phyloP scores from a whole-genome alignment of 371 early-diverging fungal genomes.

The Mortierella sp. region DNA sequence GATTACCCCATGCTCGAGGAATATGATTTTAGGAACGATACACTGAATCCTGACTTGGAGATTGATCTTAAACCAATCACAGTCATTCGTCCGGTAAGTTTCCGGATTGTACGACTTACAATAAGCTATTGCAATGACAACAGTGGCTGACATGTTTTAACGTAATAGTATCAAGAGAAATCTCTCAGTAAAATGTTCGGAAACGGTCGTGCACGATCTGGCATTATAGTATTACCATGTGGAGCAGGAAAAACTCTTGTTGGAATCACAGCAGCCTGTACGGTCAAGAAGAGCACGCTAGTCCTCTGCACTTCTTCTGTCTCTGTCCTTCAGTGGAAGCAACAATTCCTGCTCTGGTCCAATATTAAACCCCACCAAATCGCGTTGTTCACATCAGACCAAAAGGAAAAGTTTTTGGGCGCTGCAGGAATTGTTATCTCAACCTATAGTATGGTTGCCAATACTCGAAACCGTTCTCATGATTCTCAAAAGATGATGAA shows the following conservation, averaged over 20 bases:
- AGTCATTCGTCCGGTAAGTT: conserved; percentile 83
- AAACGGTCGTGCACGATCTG: conserved; percentile 97
- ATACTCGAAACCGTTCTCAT: conserved; percentile 94
- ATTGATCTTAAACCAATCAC: conserved; percentile 98
- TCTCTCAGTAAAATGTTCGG: conserved; percentile 99
- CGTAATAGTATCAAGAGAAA: conserved; percentile 94
- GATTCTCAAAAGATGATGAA: conserved; percentile 99
- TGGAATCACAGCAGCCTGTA: conserved; percentile 99
- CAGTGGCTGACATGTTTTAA: not conserved
- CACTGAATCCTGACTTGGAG: conserved; percentile 84
- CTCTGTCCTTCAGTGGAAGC: conserved; percentile 99
- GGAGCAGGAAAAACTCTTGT: conserved; percentile 99
- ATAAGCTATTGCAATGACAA: not conserved
- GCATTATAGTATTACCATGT: conserved; percentile 99
- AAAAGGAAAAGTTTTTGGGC: conserved; percentile 93
- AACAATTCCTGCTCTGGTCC: conserved; percentile 97
- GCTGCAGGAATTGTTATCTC: conserved; percentile 96
- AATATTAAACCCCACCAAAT: conserved; percentile 94
- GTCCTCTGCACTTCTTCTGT: conserved; percentile 98
- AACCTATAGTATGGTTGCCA: conserved; percentile 99
- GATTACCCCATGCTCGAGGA: conserved; percentile 99
- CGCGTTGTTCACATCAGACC: conserved; percentile 97
- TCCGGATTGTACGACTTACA: not conserved
- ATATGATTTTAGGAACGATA: conserved; percentile 98
- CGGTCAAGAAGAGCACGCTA: conserved; percentile 97